These are phyloP conservation scores for Peribolospora baueri DNA, from an alignment of 768 basidiomycete species.

Conservation along the genomic window DNA sequence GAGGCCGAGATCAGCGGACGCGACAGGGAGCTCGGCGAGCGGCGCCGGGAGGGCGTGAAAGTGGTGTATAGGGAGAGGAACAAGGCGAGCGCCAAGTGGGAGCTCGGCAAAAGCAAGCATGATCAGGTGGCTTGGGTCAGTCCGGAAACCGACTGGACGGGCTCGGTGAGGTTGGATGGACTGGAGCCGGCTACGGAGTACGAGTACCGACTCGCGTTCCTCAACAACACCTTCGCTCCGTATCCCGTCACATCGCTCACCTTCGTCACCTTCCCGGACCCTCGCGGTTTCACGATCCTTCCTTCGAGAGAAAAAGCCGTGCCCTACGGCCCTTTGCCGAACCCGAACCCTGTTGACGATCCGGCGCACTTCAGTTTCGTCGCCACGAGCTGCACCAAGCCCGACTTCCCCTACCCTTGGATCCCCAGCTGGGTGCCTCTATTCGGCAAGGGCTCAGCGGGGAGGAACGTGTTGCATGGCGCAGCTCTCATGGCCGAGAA, in stretches of 20 bases:
- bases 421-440: conserved; percentile 17
- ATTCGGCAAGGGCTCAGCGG: conserved; percentile 7
- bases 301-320: neutral
- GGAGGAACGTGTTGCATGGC: conserved; percentile 3
- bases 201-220: conserved; percentile 30
- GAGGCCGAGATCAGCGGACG: conserved; percentile 4
- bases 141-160: conserved; percentile 13
- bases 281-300: conserved; percentile 24
- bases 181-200: conserved; percentile 47
- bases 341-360: too few relatives aligned
- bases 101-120: conserved; percentile 4
- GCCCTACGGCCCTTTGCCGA: conserved; percentile 18
- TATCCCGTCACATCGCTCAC: conserved; percentile 29
- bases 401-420: conserved; percentile 50
- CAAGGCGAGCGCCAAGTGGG: conserved; percentile 12
- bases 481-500: conserved; percentile 18
- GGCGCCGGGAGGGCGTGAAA: conserved; percentile 11
- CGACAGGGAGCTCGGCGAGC: conserved; percentile 15
- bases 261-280: conserved; percentile 55
- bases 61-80: conserved; percentile 9
- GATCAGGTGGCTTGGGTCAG: neutral
- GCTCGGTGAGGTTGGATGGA: conserved; percentile 26
- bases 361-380: conserved; percentile 38
- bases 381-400: conserved; percentile 38
- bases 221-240: conserved; percentile 22